A percentile compares a stretch with the other conserved stretches of the same genome.
phyloP scores from a whole-genome alignment of 208 protist species.

The Hexamita inflata region DNA sequence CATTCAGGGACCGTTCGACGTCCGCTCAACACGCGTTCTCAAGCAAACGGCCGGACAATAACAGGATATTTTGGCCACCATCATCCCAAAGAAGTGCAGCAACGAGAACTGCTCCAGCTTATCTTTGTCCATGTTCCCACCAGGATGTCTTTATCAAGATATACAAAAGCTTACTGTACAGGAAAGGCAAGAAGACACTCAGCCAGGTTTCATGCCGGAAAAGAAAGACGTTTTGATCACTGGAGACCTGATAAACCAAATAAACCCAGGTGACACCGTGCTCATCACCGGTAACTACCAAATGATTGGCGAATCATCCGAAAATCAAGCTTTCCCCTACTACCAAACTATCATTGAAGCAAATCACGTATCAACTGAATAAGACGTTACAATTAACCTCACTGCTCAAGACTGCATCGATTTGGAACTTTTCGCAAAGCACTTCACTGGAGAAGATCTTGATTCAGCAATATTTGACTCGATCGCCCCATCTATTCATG shows the following conservation, averaged over 20 bases:
- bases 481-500: constrained; percentile 91
- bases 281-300: neutral
- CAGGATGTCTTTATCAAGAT: neutral
- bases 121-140: neutral
- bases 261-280: constrained; percentile 1
- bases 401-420: neutral
- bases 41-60: too few species aligned
- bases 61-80: too few species aligned
- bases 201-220: neutral
- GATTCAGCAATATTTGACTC: constrained; percentile 44
- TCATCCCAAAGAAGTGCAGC: constrained; percentile 1
- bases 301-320: neutral
- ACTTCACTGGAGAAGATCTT: neutral
- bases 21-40: too few species aligned
- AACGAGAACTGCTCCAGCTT: neutral
- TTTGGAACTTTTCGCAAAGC: neutral
- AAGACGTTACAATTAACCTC: constrained; percentile 11
- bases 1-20: too few species aligned
- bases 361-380: neutral
- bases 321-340: constrained; percentile 50
- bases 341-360: constrained; percentile 18
- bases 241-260: constrained; percentile 9
- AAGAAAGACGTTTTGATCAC: constrained; percentile 6
- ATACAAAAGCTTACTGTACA: constrained; percentile 1
- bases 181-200: neutral